Base-by-base conservation (phyloP, 2,329 filamentous ascomycete species). In the Mycosphaerella sp. region DNA sequence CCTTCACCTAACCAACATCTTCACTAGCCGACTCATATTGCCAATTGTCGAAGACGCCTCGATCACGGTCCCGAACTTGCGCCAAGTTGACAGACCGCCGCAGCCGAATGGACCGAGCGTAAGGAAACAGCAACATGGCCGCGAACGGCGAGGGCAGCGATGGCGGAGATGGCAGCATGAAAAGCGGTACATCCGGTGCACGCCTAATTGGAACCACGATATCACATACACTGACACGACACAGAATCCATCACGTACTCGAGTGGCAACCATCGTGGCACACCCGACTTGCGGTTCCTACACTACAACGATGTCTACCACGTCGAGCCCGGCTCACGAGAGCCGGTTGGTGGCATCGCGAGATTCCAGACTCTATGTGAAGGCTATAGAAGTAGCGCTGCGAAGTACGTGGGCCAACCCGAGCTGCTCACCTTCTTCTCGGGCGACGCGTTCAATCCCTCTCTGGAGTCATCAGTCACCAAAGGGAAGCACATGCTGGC, bases 271-370 rank as follows among this genome's bases (percentile, higher is more conserved):
- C 37, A 35, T 25, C 30, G 17, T 12, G 34, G 25, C 34, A 41
- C 30, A n/a, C 67, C 75, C 37, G 85, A 89, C 66, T 72, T 95
- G 44, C 82, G 89, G n/a, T 71, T 95, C 49, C 68, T 95, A 28
- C 90, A 95, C 72, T 95, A 86, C 76, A 95, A 95, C 70, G 89
- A 96, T 71, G 89, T 95, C 54, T 95, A 95, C 69, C 90, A 95
- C 63, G 80, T 95, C 48, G 89, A 95, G 69, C 61, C 78, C 41
- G 75, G 76, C 1, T 89, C 87, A 21, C 81, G 85, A 13, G 88
- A 95, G 65, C 90, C 90, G 1, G 82, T 89, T 2, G 90, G 90
- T 25, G 90, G 90, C 14, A 79, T 86, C 37, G 76, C 87, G 27
- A 79, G 90, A 42, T 95, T 96, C 71, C 84, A 93, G 66, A 85